Evolutionary conservation across 2,329 filamentous ascomycete genomes (phyloP).

Genomic region (Graphilbum fragrans): DNA sequence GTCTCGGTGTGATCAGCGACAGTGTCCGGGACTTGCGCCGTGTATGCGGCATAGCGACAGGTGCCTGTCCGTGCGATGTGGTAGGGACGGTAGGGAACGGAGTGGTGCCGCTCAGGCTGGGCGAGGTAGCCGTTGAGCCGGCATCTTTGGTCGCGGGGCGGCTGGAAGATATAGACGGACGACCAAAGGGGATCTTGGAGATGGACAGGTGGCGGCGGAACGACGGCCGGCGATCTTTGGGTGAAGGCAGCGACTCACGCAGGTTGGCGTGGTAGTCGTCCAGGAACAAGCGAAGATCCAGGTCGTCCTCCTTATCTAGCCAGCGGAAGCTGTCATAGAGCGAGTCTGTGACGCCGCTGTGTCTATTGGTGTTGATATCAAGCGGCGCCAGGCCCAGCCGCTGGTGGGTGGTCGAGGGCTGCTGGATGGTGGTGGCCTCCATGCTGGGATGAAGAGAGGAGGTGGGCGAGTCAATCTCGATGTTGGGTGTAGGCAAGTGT

Average conservation of each 20-base stretch:
- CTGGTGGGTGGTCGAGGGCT: background rate
- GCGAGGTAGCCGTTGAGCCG: conserved; percentile 3
- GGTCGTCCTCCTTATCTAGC: conserved; percentile 60
- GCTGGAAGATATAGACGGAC: conserved; percentile 35
- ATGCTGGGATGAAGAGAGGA: conserved; percentile 18
- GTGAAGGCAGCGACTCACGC: conserved; percentile 31
- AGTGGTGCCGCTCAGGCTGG: conserved; percentile 10
- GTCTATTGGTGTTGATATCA: conserved; percentile 2
- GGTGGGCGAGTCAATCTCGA: conserved; percentile 14
- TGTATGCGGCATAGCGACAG: conserved; percentile 18
- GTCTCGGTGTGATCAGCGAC: conserved; percentile 39
- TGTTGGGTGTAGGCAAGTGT: conserved; percentile 17
- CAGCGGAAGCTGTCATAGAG: conserved; percentile 59
- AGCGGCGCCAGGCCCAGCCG: background rate
- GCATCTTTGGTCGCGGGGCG: conserved; percentile 33
- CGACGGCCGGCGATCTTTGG: conserved; percentile 40
- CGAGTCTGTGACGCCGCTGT: conserved; percentile 30
- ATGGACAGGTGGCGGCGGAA: conserved; percentile 64
- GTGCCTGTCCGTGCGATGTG: conserved; percentile 13
- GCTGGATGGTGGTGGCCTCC: conserved; percentile 11
- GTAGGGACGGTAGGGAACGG: conserved; percentile 8
- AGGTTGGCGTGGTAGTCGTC: conserved; percentile 60
- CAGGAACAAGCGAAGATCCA: conserved; percentile 54
- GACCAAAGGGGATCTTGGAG: conserved; percentile 50
- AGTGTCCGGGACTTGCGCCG: conserved; percentile 42